Base-by-base conservation (phyloP, 2,329 filamentous ascomycete species). In the Curvularia hawaiiensis region DNA sequence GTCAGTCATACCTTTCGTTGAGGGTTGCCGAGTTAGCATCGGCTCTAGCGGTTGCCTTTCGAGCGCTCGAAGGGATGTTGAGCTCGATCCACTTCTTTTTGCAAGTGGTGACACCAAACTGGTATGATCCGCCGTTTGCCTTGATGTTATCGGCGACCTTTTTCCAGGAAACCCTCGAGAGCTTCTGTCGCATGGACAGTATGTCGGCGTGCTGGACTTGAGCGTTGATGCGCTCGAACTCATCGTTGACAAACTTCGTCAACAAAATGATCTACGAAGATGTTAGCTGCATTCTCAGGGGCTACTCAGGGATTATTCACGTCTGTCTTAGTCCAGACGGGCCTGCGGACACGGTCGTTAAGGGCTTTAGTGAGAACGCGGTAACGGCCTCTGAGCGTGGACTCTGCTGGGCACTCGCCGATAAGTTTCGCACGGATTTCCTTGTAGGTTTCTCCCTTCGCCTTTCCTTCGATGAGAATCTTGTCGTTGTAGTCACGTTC, bases 341-440 rank as follows among this genome's bases (percentile, higher is more conserved):
- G 89, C 72, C 85, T 87, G 8, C 90, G 80, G 3, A 90, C 84
- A 6, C 90, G 80, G 55, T 85, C 80, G 33, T 83, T 79, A 64
- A 85, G 85, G 12, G 77, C 75, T 77, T 90, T 91, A 8, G 85
- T 90, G 65, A 91, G 73, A 2, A 83, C 85, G 4, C 90, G 80
- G 64, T 84, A 86, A 0, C 89, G 83, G 0, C 90, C 90, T 14
- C 90, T 83, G 38, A 93, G 79, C 0, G 90, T 92, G 11, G 88
- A 90, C 75, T 91, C 89, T 1, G 88, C 86, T 65, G 90, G 87
- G 0, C 71, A 75, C 61, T 88, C 88, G 1, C 79, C 76, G 9
- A 87, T 74, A 14, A 87, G 84, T 18, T 76, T 67, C 7, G 70
- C 65, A 38, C 83, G 83, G 66, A 91, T 91, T 57, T 89, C 81